Evolutionary conservation across 2,329 filamentous ascomycete genomes (phyloP).

Genomic region (Fusarium sp.): DNA sequence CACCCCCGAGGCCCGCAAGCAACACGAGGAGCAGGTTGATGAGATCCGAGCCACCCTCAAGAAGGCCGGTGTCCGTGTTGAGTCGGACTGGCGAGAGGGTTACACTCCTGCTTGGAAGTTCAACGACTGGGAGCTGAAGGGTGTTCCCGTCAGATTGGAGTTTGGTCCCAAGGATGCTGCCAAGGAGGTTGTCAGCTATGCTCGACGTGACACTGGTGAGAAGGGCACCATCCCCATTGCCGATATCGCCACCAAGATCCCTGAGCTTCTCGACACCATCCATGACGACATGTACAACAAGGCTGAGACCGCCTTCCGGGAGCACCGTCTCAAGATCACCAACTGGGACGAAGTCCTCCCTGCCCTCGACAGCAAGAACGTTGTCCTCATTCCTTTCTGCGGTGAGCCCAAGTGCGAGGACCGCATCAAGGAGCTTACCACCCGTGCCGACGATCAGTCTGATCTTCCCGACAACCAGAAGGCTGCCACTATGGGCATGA

Average conservation of each 20-base stretch:
- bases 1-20: conserved; percentile 76
- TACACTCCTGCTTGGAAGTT: conserved; percentile 98
- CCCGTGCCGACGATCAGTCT: conserved; percentile 71
- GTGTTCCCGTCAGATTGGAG: conserved; percentile 91
- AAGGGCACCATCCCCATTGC: conserved; percentile 81
- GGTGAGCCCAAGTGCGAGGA: conserved; percentile 84
- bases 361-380: conserved; percentile 88
- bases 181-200: conserved; percentile 81
- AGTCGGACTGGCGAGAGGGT: conserved; percentile 84
- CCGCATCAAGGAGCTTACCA: conserved; percentile 91
- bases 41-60: conserved; percentile 73
- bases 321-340: conserved; percentile 80
- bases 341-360: conserved; percentile 94
- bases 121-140: conserved; percentile 98
- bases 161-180: conserved; percentile 95
- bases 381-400: conserved; percentile 91
- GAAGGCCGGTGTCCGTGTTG: conserved; percentile 76
- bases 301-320: conserved; percentile 78
- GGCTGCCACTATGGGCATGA: conserved; percentile 69
- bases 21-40: conserved; percentile 78
- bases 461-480: conserved; percentile 61
- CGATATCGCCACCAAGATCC: conserved; percentile 75
- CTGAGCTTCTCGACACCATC: conserved; percentile 85
- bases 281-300: conserved; percentile 80
- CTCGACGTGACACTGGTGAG: conserved; percentile 84